Percentiles rank a stretch among this genome's conserved stretches.
These are phyloP conservation scores for Kalanchoe fedtschenkoi DNA, from an alignment of 164 flowering plant genomes.

Conservation along the genomic window DNA sequence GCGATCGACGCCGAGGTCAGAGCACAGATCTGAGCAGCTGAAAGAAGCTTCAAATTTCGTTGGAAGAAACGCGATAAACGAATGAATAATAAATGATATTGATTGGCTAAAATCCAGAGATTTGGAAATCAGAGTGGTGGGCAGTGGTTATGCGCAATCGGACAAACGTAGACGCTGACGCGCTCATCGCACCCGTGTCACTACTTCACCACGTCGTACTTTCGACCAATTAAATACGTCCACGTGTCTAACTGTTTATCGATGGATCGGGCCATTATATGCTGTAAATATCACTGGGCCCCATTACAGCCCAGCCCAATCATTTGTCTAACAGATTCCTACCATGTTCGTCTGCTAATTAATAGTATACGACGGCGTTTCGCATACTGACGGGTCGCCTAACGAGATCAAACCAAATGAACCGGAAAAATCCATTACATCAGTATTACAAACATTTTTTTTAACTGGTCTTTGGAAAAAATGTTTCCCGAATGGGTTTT, in stretches of 20 bases:
- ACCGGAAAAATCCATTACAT: too few relatives aligned
- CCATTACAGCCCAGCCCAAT: neutral
- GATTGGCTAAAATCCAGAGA: constrained; percentile 3
- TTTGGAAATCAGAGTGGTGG: neutral
- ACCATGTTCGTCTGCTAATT: too few relatives aligned
- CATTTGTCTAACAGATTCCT: neutral
- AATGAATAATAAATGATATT: neutral
- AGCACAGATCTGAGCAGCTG: neutral
- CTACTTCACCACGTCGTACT: constrained; percentile 1
- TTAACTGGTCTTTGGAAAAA: too few relatives aligned
- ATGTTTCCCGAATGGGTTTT: too few relatives aligned
- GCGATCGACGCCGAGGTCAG: neutral
- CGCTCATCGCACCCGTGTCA: constrained; percentile 1
- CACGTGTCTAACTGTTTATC: neutral
- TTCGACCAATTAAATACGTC: neutral
- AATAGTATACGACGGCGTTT: too few relatives aligned
- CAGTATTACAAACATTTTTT: too few relatives aligned
- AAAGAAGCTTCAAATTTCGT: neutral
- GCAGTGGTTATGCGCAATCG: neutral
- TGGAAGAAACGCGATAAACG: neutral
- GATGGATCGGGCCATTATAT: neutral
- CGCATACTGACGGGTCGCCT: too few relatives aligned
- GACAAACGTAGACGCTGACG: constrained; percentile 2
- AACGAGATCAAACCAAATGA: too few relatives aligned
- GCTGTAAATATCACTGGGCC: neutral